phyloP scores from a whole-genome alignment of 176 grass and related monocot genomes.

The Chloris gayana region DNA sequence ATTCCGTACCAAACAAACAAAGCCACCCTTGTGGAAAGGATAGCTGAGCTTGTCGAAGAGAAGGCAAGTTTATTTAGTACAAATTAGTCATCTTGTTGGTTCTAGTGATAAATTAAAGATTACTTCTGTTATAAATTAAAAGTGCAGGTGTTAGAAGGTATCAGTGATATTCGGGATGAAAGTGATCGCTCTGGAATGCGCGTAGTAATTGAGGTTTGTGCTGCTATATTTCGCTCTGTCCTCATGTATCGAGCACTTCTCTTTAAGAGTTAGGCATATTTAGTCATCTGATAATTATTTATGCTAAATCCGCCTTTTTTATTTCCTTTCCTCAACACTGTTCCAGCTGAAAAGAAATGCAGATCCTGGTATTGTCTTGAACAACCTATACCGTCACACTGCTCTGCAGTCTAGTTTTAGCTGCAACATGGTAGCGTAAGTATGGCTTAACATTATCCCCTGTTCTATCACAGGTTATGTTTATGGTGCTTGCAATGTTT shows the following conservation, averaged over 20 bases:
- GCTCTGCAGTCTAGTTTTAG: slow-evolving; percentile 96
- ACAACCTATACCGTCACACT: slow-evolving; percentile 89
- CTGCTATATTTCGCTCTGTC: slow-evolving; percentile 33
- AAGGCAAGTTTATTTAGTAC: slow-evolving; percentile 63
- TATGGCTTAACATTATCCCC: slow-evolving; percentile 36
- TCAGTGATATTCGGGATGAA: slow-evolving; percentile 97
- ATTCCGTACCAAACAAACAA: slow-evolving; percentile 95
- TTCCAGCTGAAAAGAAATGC: slow-evolving; percentile 83
- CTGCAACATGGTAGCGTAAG: slow-evolving; percentile 99
- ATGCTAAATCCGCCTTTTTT: slow-evolving; percentile 24
- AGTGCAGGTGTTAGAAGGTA: slow-evolving; percentile 83
- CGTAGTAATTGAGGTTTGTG: slow-evolving; percentile 90
- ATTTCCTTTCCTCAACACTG: slow-evolving; percentile 23
- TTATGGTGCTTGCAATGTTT: slow-evolving; percentile 13
- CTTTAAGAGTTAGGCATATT: neutral
- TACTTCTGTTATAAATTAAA: slow-evolving; percentile 28
- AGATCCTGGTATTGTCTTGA: slow-evolving; percentile 81
- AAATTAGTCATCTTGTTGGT: slow-evolving; percentile 22
- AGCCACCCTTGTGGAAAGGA: slow-evolving; percentile 82
- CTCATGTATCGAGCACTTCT: slow-evolving; percentile 9
- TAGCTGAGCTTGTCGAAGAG: slow-evolving; percentile 92
- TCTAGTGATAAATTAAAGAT: slow-evolving; percentile 8
- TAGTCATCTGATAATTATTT: neutral
- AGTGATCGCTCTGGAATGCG: slow-evolving; percentile 97
- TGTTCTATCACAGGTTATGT: slow-evolving; percentile 17